phyloP scores from a whole-genome alignment of 306 rosid species.

The Echinosophora koreensis region DNA sequence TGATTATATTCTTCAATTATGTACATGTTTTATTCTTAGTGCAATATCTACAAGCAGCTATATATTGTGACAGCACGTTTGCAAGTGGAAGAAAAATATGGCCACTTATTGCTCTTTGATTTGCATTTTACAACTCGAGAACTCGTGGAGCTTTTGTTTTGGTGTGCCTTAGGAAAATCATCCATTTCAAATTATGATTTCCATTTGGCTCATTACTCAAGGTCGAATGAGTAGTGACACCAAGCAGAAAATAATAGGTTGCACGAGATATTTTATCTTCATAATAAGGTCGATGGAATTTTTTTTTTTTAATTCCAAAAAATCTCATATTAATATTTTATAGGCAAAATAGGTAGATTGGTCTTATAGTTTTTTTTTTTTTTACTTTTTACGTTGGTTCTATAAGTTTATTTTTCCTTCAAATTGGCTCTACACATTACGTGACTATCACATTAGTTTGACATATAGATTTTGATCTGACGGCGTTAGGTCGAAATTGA shows the following conservation, averaged over 20 bases:
- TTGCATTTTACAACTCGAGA: constrained; percentile 15
- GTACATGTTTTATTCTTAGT: constrained; percentile 30
- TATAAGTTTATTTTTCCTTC: no score
- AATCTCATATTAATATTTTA: background rate
- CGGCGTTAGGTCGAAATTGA: no score
- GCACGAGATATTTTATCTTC: background rate
- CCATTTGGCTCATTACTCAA: constrained; percentile 34
- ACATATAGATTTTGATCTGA: no score
- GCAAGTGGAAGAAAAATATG: constrained; percentile 46
- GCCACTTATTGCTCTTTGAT: constrained; percentile 43
- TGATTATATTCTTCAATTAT: constrained; percentile 18
- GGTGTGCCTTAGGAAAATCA: constrained; percentile 22
- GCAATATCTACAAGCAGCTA: constrained; percentile 31
- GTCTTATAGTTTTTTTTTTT: no score
- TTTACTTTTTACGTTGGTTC: no score
- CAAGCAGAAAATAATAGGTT: background rate
- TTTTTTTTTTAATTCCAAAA: no score
- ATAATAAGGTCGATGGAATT: no score
- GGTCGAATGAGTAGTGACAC: constrained; percentile 4
- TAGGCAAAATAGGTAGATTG: background rate
- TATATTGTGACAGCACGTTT: constrained; percentile 42
- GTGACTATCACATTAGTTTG: no score
- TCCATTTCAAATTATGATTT: constrained; percentile 39
- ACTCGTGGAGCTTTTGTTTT: constrained; percentile 35
- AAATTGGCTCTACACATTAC: no score